These are phyloP conservation scores for Phaeoacremonium minimum DNA, from an alignment of 2,329 filamentous ascomycete species.

Conservation along the genomic window DNA sequence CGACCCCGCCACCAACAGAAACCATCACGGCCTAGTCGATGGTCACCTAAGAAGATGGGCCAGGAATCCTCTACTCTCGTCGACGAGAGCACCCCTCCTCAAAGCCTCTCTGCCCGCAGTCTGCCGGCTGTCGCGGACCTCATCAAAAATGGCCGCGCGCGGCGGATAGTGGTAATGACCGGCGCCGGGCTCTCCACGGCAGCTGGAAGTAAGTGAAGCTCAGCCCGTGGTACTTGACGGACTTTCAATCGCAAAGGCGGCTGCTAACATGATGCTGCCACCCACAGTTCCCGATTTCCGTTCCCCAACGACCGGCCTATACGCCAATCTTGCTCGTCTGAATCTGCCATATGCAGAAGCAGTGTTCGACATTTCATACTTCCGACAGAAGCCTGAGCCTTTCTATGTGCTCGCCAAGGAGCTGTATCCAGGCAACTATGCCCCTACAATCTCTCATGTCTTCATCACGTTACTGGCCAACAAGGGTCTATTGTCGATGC, in stretches of 20 bases:
- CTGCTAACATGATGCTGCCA: constrained; percentile 28
- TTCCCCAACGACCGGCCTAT: constrained; percentile 87
- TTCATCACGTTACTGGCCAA: constrained; percentile 80
- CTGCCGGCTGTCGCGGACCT: constrained; percentile 74
- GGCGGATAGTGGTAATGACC: constrained; percentile 79
- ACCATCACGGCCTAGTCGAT: constrained; percentile 9
- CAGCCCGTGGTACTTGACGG: background rate
- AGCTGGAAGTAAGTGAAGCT: constrained; percentile 49
- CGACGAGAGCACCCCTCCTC: constrained; percentile 58
- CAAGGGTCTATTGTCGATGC: constrained; percentile 74
- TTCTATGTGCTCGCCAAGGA: constrained; percentile 93
- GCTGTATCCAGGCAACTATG: constrained; percentile 84
- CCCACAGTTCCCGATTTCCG: constrained; percentile 84
- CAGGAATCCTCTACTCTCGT: constrained; percentile 72
- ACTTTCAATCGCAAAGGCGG: background rate
- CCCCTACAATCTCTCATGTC: constrained; percentile 83
- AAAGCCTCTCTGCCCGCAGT: constrained; percentile 63
- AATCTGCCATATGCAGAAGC: constrained; percentile 87
- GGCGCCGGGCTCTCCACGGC: constrained; percentile 84
- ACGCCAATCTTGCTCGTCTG: constrained; percentile 83
- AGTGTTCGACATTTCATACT: constrained; percentile 91
- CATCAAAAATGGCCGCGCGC: constrained; percentile 65
- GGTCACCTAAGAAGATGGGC: constrained; percentile 66
- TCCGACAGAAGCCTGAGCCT: constrained; percentile 75
- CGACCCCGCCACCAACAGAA: constrained; percentile 27